phyloP scores from a whole-genome alignment of 345 rosid genomes.

The rapeseed (Brassica napus) region DNA sequence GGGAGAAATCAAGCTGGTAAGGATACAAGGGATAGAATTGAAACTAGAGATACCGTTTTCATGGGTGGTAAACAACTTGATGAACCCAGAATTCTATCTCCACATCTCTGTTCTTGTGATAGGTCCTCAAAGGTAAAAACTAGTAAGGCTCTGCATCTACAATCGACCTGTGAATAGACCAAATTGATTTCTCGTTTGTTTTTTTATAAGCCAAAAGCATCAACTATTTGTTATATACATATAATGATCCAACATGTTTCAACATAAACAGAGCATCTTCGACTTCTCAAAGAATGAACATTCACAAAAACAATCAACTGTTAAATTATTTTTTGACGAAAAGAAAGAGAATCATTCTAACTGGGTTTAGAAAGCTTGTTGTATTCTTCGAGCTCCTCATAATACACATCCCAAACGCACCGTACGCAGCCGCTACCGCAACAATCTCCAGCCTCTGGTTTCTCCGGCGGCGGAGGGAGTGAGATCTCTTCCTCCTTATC shows the following conservation, averaged over 20 bases:
- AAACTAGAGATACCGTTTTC: slow-evolving; percentile 82
- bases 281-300: slow-evolving; percentile 60
- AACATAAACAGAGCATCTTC: slow-evolving; percentile 48
- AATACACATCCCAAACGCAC: slow-evolving; percentile 96
- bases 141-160: not conserved
- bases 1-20: slow-evolving; percentile 64
- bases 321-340: not conserved
- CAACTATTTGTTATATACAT: slow-evolving; percentile 7
- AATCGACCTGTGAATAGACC: not conserved
- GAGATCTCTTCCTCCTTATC: slow-evolving; percentile 18
- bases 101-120: slow-evolving; percentile 65
- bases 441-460: slow-evolving; percentile 92
- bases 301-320: not conserved
- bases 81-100: slow-evolving; percentile 81
- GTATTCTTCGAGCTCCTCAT: slow-evolving; percentile 81
- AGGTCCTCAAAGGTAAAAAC: slow-evolving; percentile 35
- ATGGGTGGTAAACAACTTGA: slow-evolving; percentile 85
- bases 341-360: not conserved
- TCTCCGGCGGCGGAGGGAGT: slow-evolving; percentile 79
- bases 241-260: not conserved
- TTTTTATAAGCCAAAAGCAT: not conserved
- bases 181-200: slow-evolving; percentile 21
- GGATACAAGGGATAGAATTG: slow-evolving; percentile 88
- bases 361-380: slow-evolving; percentile 42
- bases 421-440: slow-evolving; percentile 94